Evolutionary conservation across 768 basidiomycete genomes (phyloP).

Genomic region (Rhizopogon sp.): DNA sequence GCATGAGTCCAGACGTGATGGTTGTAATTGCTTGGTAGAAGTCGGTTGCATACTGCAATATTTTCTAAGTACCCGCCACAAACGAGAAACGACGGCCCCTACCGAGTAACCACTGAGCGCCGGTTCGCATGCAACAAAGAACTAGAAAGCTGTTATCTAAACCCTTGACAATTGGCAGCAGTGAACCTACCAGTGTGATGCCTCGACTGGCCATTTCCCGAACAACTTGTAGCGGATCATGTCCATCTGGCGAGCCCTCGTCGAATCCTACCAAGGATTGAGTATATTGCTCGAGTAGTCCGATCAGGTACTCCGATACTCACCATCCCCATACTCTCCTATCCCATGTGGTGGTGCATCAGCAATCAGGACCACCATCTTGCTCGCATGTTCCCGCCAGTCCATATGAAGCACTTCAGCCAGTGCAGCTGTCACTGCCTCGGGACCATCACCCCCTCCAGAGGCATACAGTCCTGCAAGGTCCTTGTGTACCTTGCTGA

Average conservation of each 20-base stretch:
- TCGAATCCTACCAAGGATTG: slow-evolving; percentile 63
- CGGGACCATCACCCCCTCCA: slow-evolving; percentile 93
- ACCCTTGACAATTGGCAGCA: not conserved
- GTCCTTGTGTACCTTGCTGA: slow-evolving; percentile 79
- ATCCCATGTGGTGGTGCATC: slow-evolving; percentile 98
- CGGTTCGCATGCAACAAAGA: slow-evolving; percentile 99
- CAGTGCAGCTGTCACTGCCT: slow-evolving; percentile 93
- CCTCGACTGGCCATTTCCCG: slow-evolving; percentile 88
- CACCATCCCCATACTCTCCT: slow-evolving; percentile 95
- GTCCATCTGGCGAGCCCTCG: slow-evolving; percentile 89
- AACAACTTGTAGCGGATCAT: slow-evolving; percentile 84
- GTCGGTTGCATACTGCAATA: slow-evolving; percentile 77
- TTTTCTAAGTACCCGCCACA: slow-evolving; percentile 7
- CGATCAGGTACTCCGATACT: slow-evolving; percentile 12
- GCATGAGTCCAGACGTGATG: slow-evolving; percentile 94
- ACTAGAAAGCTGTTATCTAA: slow-evolving; percentile 42
- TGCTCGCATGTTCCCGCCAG: slow-evolving; percentile 84
- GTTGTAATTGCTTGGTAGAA: slow-evolving; percentile 90
- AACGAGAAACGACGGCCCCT: slow-evolving; percentile 23
- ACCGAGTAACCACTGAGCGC: slow-evolving; percentile 90
- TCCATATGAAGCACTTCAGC: slow-evolving; percentile 85
- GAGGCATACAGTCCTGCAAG: slow-evolving; percentile 82
- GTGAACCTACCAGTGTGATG: slow-evolving; percentile 67
- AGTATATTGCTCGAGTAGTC: not conserved
- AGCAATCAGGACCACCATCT: slow-evolving; percentile 95